Percentiles rank a stretch among this genome's conserved stretches.
phyloP scores from a whole-genome alignment of 148 eudicot species.

The Cornus suecica region DNA sequence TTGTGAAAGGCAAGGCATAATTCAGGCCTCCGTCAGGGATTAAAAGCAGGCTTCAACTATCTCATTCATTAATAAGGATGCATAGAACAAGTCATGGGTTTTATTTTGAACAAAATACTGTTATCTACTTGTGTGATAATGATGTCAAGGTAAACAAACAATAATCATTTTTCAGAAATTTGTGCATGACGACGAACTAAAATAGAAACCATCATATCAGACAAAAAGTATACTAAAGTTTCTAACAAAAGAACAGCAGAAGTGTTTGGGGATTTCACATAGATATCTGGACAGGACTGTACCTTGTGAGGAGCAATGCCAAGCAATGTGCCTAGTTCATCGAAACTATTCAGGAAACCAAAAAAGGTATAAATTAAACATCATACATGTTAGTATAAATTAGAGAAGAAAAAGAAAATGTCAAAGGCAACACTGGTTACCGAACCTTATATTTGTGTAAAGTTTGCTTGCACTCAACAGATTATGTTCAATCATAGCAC shows the following conservation, averaged over 20 bases:
- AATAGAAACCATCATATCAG: background rate
- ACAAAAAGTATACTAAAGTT: background rate
- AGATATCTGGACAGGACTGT: slow-evolving; percentile 6
- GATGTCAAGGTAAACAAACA: background rate
- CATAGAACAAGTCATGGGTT: background rate
- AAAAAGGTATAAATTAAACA: background rate
- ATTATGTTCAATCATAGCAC: slow-evolving; percentile 99
- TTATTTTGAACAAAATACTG: background rate
- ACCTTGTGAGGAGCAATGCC: slow-evolving; percentile 95
- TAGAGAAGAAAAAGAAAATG: background rate
- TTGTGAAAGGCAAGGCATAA: background rate
- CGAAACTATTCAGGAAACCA: slow-evolving; percentile 53
- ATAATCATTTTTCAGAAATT: background rate
- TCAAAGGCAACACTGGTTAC: background rate
- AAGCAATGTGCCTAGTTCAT: slow-evolving; percentile 91
- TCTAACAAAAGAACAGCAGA: background rate
- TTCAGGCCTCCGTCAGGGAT: background rate
- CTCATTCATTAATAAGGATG: background rate
- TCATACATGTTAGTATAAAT: too few relatives aligned
- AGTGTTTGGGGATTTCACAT: background rate
- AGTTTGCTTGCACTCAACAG: slow-evolving; percentile 98
- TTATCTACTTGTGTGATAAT: background rate
- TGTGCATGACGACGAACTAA: background rate
- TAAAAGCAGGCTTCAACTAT: background rate
- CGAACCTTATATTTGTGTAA: slow-evolving; percentile 91